Evolutionary conservation across 2,329 filamentous ascomycete species (phyloP).

Genomic region (Coniochaeta ligniaria): DNA sequence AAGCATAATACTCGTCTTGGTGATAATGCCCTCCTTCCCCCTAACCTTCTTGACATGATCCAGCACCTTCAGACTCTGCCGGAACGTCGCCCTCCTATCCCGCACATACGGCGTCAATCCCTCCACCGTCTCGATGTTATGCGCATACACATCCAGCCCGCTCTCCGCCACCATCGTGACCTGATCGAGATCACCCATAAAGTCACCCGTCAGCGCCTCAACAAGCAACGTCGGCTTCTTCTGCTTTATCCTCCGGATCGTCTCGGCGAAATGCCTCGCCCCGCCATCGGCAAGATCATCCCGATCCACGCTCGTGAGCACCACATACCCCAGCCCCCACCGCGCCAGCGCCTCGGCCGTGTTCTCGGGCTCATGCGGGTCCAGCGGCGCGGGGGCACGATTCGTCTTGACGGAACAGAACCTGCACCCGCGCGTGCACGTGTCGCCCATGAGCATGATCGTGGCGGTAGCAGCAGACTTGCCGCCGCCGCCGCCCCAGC

Average conservation of each 20-base stretch:
- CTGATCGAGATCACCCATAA: constrained; percentile 77
- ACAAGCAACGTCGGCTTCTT: constrained; percentile 73
- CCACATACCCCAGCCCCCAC: constrained; percentile 95
- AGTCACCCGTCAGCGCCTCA: constrained; percentile 84
- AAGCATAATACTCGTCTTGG: constrained; percentile 98
- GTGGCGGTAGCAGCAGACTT: constrained; percentile 89
- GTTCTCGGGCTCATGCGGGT: constrained; percentile 94
- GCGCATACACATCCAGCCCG: constrained; percentile 91
- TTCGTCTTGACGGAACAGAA: constrained; percentile 97
- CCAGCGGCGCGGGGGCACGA: constrained; percentile 67
- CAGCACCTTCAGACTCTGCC: constrained; percentile 75
- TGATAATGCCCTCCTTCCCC: constrained; percentile 67
- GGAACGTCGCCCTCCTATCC: constrained; percentile 82
- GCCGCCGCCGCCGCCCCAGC: constrained; percentile 90
- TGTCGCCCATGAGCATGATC: constrained; percentile 99
- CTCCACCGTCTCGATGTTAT: constrained; percentile 95
- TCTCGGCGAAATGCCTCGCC: constrained; percentile 85
- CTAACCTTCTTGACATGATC: constrained; percentile 72
- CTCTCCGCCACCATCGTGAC: constrained; percentile 76
- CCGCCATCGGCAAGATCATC: constrained; percentile 89
- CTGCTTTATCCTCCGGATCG: constrained; percentile 86
- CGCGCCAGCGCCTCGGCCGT: constrained; percentile 86
- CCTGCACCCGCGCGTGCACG: constrained; percentile 89
- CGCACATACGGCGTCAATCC: constrained; percentile 82
- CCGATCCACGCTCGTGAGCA: constrained; percentile 87